Base-by-base conservation (phyloP, 306 rosid species). In the Fragaria iinumae region DNA sequence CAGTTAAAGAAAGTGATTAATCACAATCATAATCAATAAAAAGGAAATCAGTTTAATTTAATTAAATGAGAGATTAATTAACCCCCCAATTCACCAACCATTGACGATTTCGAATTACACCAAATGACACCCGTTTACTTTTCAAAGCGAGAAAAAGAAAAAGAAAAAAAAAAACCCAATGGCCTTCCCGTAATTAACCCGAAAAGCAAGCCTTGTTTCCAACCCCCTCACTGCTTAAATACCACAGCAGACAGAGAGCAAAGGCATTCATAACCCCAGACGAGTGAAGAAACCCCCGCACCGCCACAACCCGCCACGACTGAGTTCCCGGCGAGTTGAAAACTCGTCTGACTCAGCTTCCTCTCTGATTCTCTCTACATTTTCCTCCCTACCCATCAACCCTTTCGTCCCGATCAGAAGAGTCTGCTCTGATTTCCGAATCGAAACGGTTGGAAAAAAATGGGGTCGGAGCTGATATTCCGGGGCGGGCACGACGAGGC, bases 401-500 rank as follows among this genome's bases (percentile, higher is more conserved):
- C 27, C 11, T 6, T 52, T 50, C 18, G 36, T 6, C 7, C 5
- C 52, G 16, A 48, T 48, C 17, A 49, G 4, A 16, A 1, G 20
- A 4, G 55, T 16, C 3, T 21, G 25, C 13, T 21, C 2, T 5
- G 5, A 14, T 11, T 59, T 48, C 44, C 0, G 71, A 57, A 38
- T 23, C 78, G 25, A 72, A 12, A 44, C 36, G 76, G 83, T 83
- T 86, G 45, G 41, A 5, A 38, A 43, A 16, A 21, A 48, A 82
- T 82, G 85, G 83, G 69, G 48, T 91, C 98, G 57, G 96, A 85
- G 90, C 75, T 93, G 50, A 91, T 81, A 66, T 94, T 84, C 90
- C 78, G 97, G 82, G 96, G 69, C 16, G 69, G 97, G 3, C 97
- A 94, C 79, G 98, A 93, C 80, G 98, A 94, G 41, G 49, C 85